A percentile compares a stretch with the other conserved stretches of the same genome.
phyloP scores from a whole-genome alignment of 768 basidiomycete genomes.

The Rubroboletus pulcherrimus region DNA sequence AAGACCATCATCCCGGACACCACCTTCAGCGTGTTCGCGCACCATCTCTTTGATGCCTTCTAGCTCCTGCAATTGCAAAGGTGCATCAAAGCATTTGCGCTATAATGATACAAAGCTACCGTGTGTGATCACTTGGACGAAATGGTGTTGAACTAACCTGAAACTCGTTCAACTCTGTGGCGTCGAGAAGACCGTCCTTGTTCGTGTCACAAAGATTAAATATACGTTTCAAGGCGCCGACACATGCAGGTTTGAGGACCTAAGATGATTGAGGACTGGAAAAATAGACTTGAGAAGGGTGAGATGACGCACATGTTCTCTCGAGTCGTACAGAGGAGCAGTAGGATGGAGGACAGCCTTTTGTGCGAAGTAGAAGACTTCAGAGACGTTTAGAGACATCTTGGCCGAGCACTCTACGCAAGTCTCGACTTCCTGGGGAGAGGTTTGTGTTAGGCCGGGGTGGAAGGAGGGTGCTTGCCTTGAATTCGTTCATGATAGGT shows the following conservation, averaged over 20 bases:
- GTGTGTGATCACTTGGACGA: background rate
- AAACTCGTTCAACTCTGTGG: constrained; percentile 92
- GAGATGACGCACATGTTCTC: constrained; percentile 75
- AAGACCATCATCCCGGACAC: constrained; percentile 73
- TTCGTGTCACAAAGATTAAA: constrained; percentile 95
- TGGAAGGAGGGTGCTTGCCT: constrained; percentile 46
- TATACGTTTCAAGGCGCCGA: constrained; percentile 84
- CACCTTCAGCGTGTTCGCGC: constrained; percentile 68
- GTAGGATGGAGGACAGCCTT: constrained; percentile 97
- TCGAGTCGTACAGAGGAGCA: constrained; percentile 93
- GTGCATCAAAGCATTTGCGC: constrained; percentile 94
- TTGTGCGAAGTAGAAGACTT: constrained; percentile 98
- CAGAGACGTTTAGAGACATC: constrained; percentile 86
- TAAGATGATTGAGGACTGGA: constrained; percentile 30
- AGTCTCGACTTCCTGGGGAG: constrained; percentile 88
- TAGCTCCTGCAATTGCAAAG: constrained; percentile 87
- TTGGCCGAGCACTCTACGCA: constrained; percentile 97
- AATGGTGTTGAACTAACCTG: constrained; percentile 52
- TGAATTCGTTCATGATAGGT: constrained; percentile 99
- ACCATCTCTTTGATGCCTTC: constrained; percentile 97
- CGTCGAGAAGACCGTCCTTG: constrained; percentile 90
- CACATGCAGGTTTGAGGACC: constrained; percentile 91
- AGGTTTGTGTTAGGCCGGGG: constrained; percentile 3
- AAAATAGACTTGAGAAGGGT: background rate
- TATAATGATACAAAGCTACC: constrained; percentile 27